phyloP scores from a whole-genome alignment of 805 yeast genomes.

The Wickerhamomyces silvicola region DNA sequence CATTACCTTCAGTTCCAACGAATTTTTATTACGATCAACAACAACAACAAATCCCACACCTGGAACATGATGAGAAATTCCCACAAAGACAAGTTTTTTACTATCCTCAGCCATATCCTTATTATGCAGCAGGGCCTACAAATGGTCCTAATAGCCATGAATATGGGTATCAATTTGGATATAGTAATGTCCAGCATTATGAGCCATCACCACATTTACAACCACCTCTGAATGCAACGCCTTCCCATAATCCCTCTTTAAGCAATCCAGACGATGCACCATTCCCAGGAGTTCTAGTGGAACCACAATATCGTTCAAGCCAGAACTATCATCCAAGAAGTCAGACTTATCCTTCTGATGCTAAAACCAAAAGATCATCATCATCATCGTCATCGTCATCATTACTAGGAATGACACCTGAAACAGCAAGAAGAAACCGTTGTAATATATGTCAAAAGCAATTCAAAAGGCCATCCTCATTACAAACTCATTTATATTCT shows the following conservation, averaged over 20 bases:
- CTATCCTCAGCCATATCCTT: no score
- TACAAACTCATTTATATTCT: conserved; percentile 71
- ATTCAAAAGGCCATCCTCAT: conserved; percentile 77
- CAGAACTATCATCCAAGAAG: conserved; percentile 12
- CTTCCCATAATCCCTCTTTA: no score
- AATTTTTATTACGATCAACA: conserved; percentile 1
- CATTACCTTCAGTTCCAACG: conserved; percentile 9
- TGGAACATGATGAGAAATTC: conserved; percentile 1
- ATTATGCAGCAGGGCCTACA: no score
- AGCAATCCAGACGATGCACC: conserved; percentile 20
- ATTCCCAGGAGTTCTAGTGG: conserved; percentile 20
- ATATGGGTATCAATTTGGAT: no score
- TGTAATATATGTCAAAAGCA: conserved; percentile 60
- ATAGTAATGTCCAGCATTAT: conserved; percentile 3
- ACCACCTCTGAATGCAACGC: neutral
- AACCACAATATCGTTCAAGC: conserved; percentile 8
- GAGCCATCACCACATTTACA: neutral
- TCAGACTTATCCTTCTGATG: conserved; percentile 12
- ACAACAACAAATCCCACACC: conserved; percentile 5
- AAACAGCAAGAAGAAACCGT: conserved; percentile 39
- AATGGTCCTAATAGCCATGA: no score
- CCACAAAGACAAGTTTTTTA: conserved; percentile 1
- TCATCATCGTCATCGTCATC: conserved; percentile 11
- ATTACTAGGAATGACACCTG: conserved; percentile 33
- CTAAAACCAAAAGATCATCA: conserved; percentile 7